Conservation (phyloP, 257 asterid genomes). For the Nicotiana attenuata region DNA sequence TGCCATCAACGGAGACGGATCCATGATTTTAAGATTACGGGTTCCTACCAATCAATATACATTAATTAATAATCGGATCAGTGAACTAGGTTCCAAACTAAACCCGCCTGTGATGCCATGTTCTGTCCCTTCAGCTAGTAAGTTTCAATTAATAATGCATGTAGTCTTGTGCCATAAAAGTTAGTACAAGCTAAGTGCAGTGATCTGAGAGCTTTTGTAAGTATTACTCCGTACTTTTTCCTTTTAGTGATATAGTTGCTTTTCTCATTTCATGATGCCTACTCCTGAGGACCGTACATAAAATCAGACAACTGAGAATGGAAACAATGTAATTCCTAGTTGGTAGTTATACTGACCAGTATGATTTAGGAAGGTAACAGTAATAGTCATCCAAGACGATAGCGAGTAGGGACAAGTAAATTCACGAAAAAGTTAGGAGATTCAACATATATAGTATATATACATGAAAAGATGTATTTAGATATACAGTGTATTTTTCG, state of each 20-base stretch:
- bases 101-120: too few relatives aligned
- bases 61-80: too few relatives aligned
- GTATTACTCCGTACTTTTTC: neutral
- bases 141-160: neutral
- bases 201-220: neutral
- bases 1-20: too few relatives aligned
- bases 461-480: too few relatives aligned
- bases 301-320: neutral
- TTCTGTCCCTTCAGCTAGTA: neutral
- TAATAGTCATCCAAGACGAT: neutral
- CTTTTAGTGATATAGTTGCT: neutral
- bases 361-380: neutral
- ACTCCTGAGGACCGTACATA: neutral
- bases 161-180: neutral
- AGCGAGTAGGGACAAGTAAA: too few relatives aligned
- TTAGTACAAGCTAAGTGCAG: neutral
- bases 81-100: too few relatives aligned
- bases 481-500: too few relatives aligned
- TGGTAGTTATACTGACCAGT: neutral
- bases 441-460: too few relatives aligned
- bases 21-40: too few relatives aligned
- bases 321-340: neutral
- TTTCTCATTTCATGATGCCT: neutral
- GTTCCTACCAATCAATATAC: too few relatives aligned
- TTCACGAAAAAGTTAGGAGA: too few relatives aligned